Evolutionary conservation across 2,329 filamentous ascomycete genomes (phyloP).

Genomic region (Aspergillus sp.): DNA sequence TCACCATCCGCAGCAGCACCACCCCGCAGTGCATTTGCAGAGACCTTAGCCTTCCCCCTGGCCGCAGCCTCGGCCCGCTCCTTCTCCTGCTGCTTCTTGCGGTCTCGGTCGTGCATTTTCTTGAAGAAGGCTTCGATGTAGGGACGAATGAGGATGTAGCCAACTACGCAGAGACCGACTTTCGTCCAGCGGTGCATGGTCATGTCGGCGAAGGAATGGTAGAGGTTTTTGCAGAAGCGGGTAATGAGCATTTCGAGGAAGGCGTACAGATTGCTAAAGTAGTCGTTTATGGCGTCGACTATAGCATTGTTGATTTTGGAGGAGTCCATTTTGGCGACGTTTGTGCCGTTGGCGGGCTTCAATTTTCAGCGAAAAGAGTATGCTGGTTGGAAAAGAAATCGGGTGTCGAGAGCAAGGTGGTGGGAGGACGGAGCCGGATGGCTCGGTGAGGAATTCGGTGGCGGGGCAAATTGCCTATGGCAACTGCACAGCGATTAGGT

Average conservation of each 20-base stretch:
- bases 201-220: constrained; percentile 49
- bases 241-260: constrained; percentile 29
- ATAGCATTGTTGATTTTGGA: constrained; percentile 18
- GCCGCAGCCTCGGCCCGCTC: constrained; percentile 59
- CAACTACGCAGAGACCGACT: constrained; percentile 71
- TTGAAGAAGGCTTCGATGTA: constrained; percentile 72
- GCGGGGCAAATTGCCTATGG: neutral
- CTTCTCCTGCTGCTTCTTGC: constrained; percentile 55
- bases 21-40: constrained; percentile 68
- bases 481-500: neutral
- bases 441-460: constrained; percentile 2
- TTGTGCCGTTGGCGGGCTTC: constrained; percentile 3
- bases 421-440: constrained; percentile 6
- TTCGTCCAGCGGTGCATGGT: constrained; percentile 61
- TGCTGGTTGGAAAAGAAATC: neutral
- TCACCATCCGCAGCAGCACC: constrained; percentile 54
- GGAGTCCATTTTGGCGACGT: neutral
- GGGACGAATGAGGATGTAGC: constrained; percentile 74
- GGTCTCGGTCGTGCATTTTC: constrained; percentile 53
- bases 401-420: neutral
- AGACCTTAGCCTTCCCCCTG: constrained; percentile 59
- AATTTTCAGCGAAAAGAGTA: neutral
- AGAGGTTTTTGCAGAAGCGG: constrained; percentile 47
- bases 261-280: constrained; percentile 35
- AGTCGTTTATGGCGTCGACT: constrained; percentile 35